phyloP scores from a whole-genome alignment of 2,329 filamentous ascomycete genomes.

The Thielaviopsis musarum region DNA sequence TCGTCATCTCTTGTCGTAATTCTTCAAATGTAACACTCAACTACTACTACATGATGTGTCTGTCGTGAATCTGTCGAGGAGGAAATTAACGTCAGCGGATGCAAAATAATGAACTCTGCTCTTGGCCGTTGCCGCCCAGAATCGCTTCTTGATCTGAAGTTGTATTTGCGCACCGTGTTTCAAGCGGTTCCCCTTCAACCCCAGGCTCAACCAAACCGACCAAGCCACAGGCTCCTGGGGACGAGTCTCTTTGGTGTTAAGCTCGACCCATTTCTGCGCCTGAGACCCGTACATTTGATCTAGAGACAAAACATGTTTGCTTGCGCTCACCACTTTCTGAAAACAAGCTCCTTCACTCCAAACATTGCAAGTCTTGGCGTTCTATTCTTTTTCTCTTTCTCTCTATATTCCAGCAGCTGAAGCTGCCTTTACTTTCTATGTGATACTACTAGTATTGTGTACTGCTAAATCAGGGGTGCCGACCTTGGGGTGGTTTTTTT shows the following conservation, averaged over 20 bases:
- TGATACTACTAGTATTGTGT: too few relatives aligned
- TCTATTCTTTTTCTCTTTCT: neutral
- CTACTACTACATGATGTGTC: too few relatives aligned
- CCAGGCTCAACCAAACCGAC: neutral
- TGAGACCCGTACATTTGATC: neutral
- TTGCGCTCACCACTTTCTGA: neutral
- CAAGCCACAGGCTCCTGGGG: neutral
- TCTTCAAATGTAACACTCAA: too few relatives aligned
- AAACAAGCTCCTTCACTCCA: neutral
- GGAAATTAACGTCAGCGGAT: too few relatives aligned
- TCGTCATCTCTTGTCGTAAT: too few relatives aligned
- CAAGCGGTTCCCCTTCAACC: neutral
- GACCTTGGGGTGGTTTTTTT: too few relatives aligned
- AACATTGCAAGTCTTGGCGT: neutral
- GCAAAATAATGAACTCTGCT: neutral
- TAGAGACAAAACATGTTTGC: neutral
- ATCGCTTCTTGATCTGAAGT: neutral
- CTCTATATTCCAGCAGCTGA: too few relatives aligned
- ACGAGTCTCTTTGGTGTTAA: neutral
- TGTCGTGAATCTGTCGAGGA: too few relatives aligned
- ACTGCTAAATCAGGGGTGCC: neutral
- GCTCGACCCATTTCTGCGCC: neutral
- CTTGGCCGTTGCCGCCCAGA: neutral
- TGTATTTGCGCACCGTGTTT: neutral
- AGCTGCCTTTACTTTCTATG: too few relatives aligned